Percentiles rank a stretch among this genome's conserved stretches.
Conservation (phyloP, 2,329 filamentous ascomycete species). For the Trematosphaeria pertusa region DNA sequence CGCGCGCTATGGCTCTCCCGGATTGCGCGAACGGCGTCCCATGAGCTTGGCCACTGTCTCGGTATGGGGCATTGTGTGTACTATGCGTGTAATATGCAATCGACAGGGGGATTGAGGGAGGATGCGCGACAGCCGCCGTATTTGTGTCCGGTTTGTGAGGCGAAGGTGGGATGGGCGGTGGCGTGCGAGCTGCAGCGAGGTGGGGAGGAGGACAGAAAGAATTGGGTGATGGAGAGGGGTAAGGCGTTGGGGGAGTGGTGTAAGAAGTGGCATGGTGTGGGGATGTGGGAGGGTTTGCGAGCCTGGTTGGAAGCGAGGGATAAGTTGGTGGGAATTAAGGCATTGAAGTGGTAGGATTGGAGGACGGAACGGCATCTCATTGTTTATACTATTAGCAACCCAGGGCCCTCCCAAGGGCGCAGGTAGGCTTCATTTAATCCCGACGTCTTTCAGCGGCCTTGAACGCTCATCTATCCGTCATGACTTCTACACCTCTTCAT, state of each 20-base stretch:
- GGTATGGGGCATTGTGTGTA: constrained; percentile 70
- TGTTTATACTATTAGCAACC: too few relatives aligned
- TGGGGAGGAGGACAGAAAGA: constrained; percentile 23
- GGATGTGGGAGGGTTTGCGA: too few relatives aligned
- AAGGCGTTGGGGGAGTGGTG: constrained; percentile 53
- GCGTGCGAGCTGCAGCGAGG: constrained; percentile 27
- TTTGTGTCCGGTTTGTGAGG: constrained; percentile 65
- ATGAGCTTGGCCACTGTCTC: constrained; percentile 73
- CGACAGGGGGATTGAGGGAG: constrained; percentile 63
- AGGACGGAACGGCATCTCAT: too few relatives aligned
- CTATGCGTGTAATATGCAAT: constrained; percentile 70
- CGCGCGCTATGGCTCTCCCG: constrained; percentile 63
- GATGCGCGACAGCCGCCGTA: constrained; percentile 69
- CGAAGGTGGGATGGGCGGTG: constrained; percentile 55
- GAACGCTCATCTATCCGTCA: too few relatives aligned
- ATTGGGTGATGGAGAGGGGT: constrained; percentile 48
- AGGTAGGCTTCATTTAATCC: too few relatives aligned
- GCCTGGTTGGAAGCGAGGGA: too few relatives aligned
- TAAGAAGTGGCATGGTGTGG: too few relatives aligned
- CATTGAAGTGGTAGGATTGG: too few relatives aligned
- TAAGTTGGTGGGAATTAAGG: too few relatives aligned
- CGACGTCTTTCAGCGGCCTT: too few relatives aligned
- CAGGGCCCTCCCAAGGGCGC: too few relatives aligned
- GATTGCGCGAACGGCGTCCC: constrained; percentile 62
- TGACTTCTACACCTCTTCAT: too few relatives aligned